Percentiles rank a stretch among this genome's conserved stretches.
phyloP scores from a whole-genome alignment of 2,329 filamentous ascomycete species.

The Blastomyces emzantsi region DNA sequence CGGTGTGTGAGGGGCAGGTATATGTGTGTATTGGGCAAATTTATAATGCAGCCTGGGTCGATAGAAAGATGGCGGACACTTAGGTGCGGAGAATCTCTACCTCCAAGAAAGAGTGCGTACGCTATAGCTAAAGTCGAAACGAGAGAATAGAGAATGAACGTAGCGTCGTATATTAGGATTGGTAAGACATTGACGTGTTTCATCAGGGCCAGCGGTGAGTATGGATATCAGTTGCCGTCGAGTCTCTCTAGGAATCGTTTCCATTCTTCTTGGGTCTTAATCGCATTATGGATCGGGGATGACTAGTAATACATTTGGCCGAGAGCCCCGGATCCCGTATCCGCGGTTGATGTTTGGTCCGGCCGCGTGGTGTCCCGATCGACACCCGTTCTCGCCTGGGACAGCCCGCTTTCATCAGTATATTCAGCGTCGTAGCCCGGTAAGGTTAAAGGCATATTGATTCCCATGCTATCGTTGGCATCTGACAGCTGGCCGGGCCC shows the following conservation, averaged over 20 bases:
- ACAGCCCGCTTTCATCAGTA: not conserved
- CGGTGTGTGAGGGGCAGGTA: not conserved
- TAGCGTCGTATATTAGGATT: not conserved
- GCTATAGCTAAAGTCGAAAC: not conserved
- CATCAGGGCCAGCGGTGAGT: not conserved
- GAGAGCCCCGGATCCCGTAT: not conserved
- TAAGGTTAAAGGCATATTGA: slow-evolving; percentile 4
- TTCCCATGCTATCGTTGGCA: not conserved
- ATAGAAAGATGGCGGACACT: not conserved
- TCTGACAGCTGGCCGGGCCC: not conserved
- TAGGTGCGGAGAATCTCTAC: not conserved
- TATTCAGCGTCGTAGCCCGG: slow-evolving; percentile 5
- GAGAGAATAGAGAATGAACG: not conserved
- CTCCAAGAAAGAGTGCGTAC: not conserved
- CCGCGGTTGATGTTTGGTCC: not conserved
- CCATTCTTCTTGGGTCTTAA: not conserved
- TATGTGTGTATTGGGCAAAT: not conserved
- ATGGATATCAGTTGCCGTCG: not conserved
- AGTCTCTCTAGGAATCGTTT: not conserved
- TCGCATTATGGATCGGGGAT: not conserved
- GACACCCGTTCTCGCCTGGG: not conserved
- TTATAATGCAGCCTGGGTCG: not conserved
- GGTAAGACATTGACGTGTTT: not conserved
- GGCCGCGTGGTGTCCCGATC: not conserved
- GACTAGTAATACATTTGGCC: slow-evolving; percentile 11